A percentile compares a stretch with the other conserved stretches of the same genome.
phyloP scores from a whole-genome alignment of 2,329 filamentous ascomycete genomes.

The Canariomyces notabilis region DNA sequence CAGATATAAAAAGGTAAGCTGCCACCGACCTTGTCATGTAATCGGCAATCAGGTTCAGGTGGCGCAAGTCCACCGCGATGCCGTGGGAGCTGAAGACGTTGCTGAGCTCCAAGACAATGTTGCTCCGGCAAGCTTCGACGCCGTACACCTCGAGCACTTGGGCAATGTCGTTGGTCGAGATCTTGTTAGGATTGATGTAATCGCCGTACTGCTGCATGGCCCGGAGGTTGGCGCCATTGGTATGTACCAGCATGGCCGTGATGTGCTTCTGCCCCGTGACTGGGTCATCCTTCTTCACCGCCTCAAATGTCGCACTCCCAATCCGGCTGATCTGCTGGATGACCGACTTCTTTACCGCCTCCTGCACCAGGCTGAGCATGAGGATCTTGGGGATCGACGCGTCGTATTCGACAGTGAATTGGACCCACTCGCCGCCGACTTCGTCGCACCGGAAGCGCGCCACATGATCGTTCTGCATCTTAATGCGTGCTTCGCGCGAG shows the following conservation, averaged over 20 bases:
- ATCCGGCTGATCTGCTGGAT: conserved; percentile 83
- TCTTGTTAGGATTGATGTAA: conserved; percentile 77
- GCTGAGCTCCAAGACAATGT: conserved; percentile 80
- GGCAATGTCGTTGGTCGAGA: conserved; percentile 89
- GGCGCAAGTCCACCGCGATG: conserved; percentile 85
- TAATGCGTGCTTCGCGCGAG: conserved; percentile 55
- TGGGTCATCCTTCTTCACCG: conserved; percentile 50
- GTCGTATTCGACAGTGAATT: conserved; percentile 78
- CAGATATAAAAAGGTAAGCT: neutral
- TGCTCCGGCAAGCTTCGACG: conserved; percentile 84
- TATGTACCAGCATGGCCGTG: conserved; percentile 58
- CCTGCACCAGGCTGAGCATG: conserved; percentile 86
- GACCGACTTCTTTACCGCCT: conserved; percentile 69
- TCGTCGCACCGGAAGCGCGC: conserved; percentile 78
- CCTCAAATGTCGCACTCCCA: conserved; percentile 62
- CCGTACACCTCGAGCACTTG: conserved; percentile 82
- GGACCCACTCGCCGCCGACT: conserved; percentile 65
- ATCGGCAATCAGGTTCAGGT: conserved; percentile 92
- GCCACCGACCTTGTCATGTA: conserved; percentile 74
- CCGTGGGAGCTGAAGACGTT: conserved; percentile 85
- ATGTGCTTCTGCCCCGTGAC: conserved; percentile 44
- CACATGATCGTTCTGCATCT: conserved; percentile 60
- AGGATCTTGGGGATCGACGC: conserved; percentile 80
- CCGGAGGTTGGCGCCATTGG: conserved; percentile 78
- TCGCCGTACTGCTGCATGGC: conserved; percentile 88